These are phyloP conservation scores for Somion occarium DNA, from an alignment of 1,284 basidiomycete species.

Conservation along the genomic window DNA sequence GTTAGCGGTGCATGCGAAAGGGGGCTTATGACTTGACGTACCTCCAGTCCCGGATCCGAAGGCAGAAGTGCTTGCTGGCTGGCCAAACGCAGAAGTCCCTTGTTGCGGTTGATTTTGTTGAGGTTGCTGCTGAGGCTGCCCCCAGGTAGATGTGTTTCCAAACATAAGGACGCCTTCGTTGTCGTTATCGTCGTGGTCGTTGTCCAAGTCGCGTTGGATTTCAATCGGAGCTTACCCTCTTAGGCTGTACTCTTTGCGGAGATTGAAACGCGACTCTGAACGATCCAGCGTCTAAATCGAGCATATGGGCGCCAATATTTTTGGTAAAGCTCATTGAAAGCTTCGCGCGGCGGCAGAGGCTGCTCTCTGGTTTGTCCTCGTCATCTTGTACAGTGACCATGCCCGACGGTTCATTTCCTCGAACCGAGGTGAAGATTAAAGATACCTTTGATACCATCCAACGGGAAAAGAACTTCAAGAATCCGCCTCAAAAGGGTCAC, in stretches of 20 bases:
- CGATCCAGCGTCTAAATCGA: conserved; percentile 13
- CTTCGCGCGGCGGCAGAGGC: conserved; percentile 5
- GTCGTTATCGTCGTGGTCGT: conserved; percentile 23
- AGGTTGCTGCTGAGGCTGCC: conserved; percentile 51
- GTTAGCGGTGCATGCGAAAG: conserved; percentile 27
- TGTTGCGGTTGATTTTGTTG: conserved; percentile 34
- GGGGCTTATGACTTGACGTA: conserved; percentile 24
- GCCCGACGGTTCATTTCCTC: conserved; percentile 25
- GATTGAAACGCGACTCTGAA: not conserved
- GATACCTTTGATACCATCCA: conserved; percentile 81
- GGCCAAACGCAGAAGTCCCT: conserved; percentile 41
- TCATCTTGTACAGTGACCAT: conserved; percentile 19
- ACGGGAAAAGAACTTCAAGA: conserved; percentile 79
- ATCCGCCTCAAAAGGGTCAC: conserved; percentile 68
- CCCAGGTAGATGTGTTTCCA: conserved; percentile 58
- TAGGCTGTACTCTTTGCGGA: not conserved
- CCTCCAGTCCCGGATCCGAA: conserved; percentile 43
- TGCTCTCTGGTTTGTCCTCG: conserved; percentile 1
- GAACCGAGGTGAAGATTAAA: conserved; percentile 19
- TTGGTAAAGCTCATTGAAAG: conserved; percentile 11
- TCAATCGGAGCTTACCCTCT: not conserved
- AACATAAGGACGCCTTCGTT: conserved; percentile 44
- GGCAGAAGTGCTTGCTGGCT: conserved; percentile 28
- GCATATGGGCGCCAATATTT: conserved; percentile 16
- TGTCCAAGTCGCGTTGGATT: conserved; percentile 13